These are phyloP conservation scores for Solanum virginianum DNA, from an alignment of 257 asterid species.

Conservation along the genomic window DNA sequence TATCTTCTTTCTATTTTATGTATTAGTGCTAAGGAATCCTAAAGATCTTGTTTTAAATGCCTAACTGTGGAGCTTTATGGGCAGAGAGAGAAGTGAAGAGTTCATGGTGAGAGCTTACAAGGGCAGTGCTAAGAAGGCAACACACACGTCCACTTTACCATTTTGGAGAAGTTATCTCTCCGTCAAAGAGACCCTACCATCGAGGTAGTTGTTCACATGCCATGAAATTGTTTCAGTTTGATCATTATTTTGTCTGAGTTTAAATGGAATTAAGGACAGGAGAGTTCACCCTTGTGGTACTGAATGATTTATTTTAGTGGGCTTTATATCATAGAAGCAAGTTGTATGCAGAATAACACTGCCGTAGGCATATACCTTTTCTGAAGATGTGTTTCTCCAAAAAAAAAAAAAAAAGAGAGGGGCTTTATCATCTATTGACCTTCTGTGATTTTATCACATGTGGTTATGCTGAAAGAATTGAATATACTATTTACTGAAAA, in stretches of 20 bases:
- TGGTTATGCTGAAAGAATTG: neutral
- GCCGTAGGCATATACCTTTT: neutral
- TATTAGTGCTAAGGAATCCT: neutral
- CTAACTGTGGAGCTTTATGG: neutral
- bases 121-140: slow-evolving; percentile 79
- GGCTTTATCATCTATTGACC: neutral
- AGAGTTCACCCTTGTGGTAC: neutral
- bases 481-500: neutral
- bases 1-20: neutral
- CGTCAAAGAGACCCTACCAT: slow-evolving; percentile 81
- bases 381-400: neutral
- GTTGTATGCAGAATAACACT: neutral
- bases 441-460: neutral
- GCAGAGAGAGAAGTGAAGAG: slow-evolving; percentile 91
- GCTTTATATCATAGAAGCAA: neutral
- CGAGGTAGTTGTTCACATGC: slow-evolving; percentile 39
- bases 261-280: neutral
- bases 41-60: neutral
- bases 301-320: neutral
- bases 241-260: neutral
- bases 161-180: slow-evolving; percentile 80
- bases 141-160: slow-evolving; percentile 64
- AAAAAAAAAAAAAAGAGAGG: neutral
- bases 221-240: neutral
- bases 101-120: slow-evolving; percentile 88